Evolutionary conservation across 306 rosid species (phyloP), one percentile per base, ranked within the genome.

Genomic region (Pterocarpus santalinus): DNA sequence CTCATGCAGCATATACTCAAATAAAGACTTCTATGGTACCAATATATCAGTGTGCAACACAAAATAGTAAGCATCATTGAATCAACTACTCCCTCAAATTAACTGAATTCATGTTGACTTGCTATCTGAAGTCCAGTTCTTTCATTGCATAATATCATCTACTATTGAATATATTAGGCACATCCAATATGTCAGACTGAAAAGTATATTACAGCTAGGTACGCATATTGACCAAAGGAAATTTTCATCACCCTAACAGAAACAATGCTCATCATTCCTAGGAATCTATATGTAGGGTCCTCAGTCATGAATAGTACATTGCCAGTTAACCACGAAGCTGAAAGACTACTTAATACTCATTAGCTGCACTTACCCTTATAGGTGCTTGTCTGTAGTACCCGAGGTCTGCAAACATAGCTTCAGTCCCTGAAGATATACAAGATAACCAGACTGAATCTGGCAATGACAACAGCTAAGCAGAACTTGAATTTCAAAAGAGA

Each of bases 371-470:
- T 91, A 94, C 97, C 98, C 91, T 84, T 80, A 94, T 69, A 76
- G 98, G 87, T 69, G 89, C 78, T 84, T 86, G 84, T 32, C 87
- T 67, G 69, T 86, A 90, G 84, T 90, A 87, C 51, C 97, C 98
- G 75, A 90, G 91, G 88, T 94, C 94, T n/a, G 86, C 76, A 90
- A 92, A 89, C 92, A 94, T 84, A 56, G 95, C 92, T 81, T 92
- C 95, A 69, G 90, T 89, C 82, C 97, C 97, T 94, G 90, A 79
- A 88, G 72, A 80, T 55, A 66, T 57, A 71, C 85, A 75, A 85
- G 60, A 85, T 78, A 85, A 67, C 51, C 80, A 67, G 67, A 73
- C 82, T 71, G 75, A 73, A 69, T 78, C 67, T 67, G 47, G 76
- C 44, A 68, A 77, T 35, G 47, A 39, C 65, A 78, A 72, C 75